phyloP scores from a whole-genome alignment of 1,284 basidiomycete genomes.

The Xerocomus nothofagi region DNA sequence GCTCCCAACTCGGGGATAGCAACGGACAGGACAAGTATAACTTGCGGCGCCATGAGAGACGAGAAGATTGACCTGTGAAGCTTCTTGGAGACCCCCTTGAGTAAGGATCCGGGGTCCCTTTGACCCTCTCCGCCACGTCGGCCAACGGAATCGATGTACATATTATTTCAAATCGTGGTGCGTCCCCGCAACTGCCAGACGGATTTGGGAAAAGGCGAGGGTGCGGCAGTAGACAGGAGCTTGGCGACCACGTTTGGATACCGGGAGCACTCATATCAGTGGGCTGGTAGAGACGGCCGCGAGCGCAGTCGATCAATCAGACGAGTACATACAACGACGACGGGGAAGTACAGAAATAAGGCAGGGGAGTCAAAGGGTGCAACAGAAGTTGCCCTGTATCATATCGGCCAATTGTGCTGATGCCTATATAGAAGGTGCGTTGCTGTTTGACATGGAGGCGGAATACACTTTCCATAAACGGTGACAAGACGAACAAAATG shows the following conservation, averaged over 20 bases:
- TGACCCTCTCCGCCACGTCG: slow-evolving; percentile 14
- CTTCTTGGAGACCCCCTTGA: slow-evolving; percentile 8
- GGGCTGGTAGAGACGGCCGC: not conserved
- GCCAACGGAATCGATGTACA: slow-evolving; percentile 12
- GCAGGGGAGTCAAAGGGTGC: too few species aligned
- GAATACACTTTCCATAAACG: slow-evolving; percentile 27
- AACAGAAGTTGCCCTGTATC: slow-evolving; percentile 13
- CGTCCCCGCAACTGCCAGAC: slow-evolving; percentile 24
- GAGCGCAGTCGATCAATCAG: slow-evolving; percentile 20
- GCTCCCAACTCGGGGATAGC: slow-evolving; percentile 25
- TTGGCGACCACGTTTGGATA: slow-evolving; percentile 25
- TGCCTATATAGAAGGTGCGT: slow-evolving; percentile 18
- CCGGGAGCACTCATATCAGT: slow-evolving; percentile 11
- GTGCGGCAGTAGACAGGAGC: slow-evolving; percentile 29
- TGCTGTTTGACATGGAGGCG: slow-evolving; percentile 27
- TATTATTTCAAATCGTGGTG: slow-evolving; percentile 21
- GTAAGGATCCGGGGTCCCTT: slow-evolving; percentile 15
- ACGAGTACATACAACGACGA: not conserved
- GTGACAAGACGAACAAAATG: slow-evolving; percentile 23
- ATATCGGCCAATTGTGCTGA: slow-evolving; percentile 26
- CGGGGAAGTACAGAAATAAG: too few species aligned
- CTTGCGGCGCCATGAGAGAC: slow-evolving; percentile 22
- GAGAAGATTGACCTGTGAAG: slow-evolving; percentile 20
- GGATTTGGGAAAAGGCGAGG: slow-evolving; percentile 18
- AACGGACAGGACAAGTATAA: slow-evolving; percentile 24